phyloP scores from a whole-genome alignment of 2,329 filamentous ascomycete genomes.

The Trichoderma guizhouense region DNA sequence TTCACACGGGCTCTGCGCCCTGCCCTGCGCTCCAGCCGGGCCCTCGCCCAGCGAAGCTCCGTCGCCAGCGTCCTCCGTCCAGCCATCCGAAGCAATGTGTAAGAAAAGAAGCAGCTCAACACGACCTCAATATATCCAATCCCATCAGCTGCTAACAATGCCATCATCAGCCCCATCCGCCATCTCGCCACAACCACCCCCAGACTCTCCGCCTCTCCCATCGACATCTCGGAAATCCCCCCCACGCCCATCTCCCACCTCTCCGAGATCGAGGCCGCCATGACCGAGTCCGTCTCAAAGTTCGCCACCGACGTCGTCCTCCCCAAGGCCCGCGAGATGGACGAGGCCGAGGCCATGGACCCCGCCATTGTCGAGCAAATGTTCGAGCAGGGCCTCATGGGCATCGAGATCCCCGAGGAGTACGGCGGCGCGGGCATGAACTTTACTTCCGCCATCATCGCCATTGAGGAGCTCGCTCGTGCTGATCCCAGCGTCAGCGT shows the following conservation, averaged over 20 bases:
- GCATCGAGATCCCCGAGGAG: slow-evolving; percentile 94
- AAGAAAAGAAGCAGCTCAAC: slow-evolving; percentile 15
- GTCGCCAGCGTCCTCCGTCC: slow-evolving; percentile 26
- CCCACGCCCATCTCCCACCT: slow-evolving; percentile 92
- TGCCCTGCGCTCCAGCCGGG: slow-evolving; percentile 45
- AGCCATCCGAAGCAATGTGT: slow-evolving; percentile 27
- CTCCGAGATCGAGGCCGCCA: slow-evolving; percentile 83
- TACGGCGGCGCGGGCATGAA: slow-evolving; percentile 98
- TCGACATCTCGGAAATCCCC: slow-evolving; percentile 71
- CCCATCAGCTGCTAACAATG: not conserved
- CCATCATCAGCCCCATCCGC: slow-evolving; percentile 39
- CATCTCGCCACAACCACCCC: slow-evolving; percentile 58
- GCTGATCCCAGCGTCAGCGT: slow-evolving; percentile 95
- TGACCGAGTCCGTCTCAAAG: slow-evolving; percentile 86
- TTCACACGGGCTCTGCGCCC: slow-evolving; percentile 51
- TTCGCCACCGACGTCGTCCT: slow-evolving; percentile 87
- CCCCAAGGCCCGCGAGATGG: slow-evolving; percentile 93
- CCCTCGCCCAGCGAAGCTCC: slow-evolving; percentile 30
- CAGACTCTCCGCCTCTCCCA: slow-evolving; percentile 41
- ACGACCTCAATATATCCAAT: not conserved
- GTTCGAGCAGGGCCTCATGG: slow-evolving; percentile 97
- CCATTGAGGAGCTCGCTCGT: slow-evolving; percentile 92
- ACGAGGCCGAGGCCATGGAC: slow-evolving; percentile 95
- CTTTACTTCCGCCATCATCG: slow-evolving; percentile 93
- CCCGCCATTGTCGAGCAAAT: slow-evolving; percentile 81